Conservation (phyloP, 768 basidiomycete genomes). For the Flagelloscypha sp. region DNA sequence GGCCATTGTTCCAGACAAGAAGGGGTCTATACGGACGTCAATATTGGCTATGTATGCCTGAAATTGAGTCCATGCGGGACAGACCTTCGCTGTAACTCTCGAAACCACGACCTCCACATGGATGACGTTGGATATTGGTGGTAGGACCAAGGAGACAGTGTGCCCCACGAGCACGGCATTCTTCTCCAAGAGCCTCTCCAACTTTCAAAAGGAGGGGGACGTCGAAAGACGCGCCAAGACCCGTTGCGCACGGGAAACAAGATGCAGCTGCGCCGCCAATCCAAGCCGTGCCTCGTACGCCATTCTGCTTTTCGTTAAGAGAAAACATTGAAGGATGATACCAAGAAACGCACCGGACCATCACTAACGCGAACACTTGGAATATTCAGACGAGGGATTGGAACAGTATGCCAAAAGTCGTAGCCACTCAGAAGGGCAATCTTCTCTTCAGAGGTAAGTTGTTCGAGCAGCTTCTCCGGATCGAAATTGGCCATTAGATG, state of each 20-base stretch:
- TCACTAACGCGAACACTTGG: conserved; percentile 15
- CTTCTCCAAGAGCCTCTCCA: conserved; percentile 26
- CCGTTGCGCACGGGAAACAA: conserved; percentile 32
- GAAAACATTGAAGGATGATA: too few relatives aligned
- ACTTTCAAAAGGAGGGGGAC: conserved; percentile 20
- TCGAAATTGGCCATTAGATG: too few relatives aligned
- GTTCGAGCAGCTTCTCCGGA: too few relatives aligned
- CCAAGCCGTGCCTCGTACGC: conserved; percentile 16
- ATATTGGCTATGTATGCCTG: too few relatives aligned
- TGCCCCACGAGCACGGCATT: conserved; percentile 22
- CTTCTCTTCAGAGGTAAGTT: too few relatives aligned
- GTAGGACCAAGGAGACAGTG: conserved; percentile 50
- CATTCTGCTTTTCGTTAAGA: conserved; percentile 13
- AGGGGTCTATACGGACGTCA: too few relatives aligned
- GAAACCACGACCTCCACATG: conserved; percentile 47
- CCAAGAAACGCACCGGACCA: too few relatives aligned
- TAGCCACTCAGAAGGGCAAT: too few relatives aligned
- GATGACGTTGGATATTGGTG: conserved; percentile 56
- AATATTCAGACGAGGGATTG: conserved; percentile 12
- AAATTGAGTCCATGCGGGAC: neutral
- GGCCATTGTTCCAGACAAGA: conserved; percentile 45
- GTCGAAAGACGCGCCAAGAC: conserved; percentile 28
- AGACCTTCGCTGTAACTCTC: conserved; percentile 54
- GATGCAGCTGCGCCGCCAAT: conserved; percentile 25
- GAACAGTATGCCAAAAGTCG: conserved; percentile 16